Evolutionary conservation across 2,329 filamentous ascomycete species (phyloP).

Genomic region (Botrytis aclada): DNA sequence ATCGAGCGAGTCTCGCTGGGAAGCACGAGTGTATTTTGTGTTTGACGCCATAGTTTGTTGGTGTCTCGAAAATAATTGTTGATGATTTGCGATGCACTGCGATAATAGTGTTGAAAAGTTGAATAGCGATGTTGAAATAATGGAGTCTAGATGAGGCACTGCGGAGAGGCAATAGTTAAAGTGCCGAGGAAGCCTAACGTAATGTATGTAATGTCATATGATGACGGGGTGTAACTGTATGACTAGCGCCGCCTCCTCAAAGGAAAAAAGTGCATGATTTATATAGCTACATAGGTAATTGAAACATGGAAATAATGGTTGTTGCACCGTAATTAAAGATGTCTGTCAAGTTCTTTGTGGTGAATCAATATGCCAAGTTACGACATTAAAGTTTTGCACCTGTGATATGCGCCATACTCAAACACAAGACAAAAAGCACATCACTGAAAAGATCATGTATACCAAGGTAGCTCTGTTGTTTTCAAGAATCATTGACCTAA

Average conservation of each 20-base stretch:
- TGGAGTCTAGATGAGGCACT: background rate
- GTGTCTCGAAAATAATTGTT: background rate
- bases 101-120: background rate
- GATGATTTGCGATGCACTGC: background rate
- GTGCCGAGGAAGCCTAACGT: slow-evolving; percentile 6
- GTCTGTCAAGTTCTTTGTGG: background rate
- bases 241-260: slow-evolving; percentile 2
- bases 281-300: background rate
- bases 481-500: slow-evolving; percentile 19
- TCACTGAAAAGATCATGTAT: background rate
- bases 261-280: background rate
- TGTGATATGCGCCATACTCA: background rate
- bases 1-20: slow-evolving; percentile 83
- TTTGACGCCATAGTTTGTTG: slow-evolving; percentile 61
- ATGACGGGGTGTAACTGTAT: background rate
- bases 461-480: background rate
- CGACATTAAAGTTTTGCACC: background rate
- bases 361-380: background rate
- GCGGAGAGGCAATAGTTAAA: background rate
- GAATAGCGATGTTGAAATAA: background rate
- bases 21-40: slow-evolving; percentile 78
- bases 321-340: background rate
- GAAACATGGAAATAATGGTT: background rate
- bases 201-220: slow-evolving; percentile 2
- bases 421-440: background rate